phyloP scores from a whole-genome alignment of 805 yeast genomes.

The Wickerhamomyces chambardii region DNA sequence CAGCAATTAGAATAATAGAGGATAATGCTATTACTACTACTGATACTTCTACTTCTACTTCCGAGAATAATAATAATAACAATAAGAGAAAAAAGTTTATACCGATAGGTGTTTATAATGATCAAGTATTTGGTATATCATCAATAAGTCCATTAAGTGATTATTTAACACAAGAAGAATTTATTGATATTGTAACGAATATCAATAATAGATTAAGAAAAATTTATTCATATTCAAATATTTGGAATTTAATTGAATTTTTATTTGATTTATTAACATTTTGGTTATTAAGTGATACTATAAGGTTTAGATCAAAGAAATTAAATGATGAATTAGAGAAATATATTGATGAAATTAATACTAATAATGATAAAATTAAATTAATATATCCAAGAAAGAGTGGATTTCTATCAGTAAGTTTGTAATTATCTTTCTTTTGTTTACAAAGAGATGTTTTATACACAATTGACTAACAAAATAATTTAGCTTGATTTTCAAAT shows the following conservation, averaged over 20 bases:
- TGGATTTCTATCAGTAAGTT: conserved; percentile 44
- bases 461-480: conserved; percentile 14
- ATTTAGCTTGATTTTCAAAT: conserved; percentile 40
- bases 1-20: conserved; percentile 33
- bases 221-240: conserved; percentile 29
- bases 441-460: background rate
- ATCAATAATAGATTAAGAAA: conserved; percentile 33
- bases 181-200: conserved; percentile 26
- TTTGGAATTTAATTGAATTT: conserved; percentile 31
- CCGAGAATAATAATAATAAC: too few relatives aligned
- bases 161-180: conserved; percentile 28
- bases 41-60: too few relatives aligned
- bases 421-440: background rate
- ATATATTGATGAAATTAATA: conserved; percentile 26
- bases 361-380: conserved; percentile 18
- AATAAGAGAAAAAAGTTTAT: conserved; percentile 22
- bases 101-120: conserved; percentile 29
- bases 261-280: conserved; percentile 28
- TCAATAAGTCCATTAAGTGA: conserved; percentile 42
- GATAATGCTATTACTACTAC: conserved; percentile 1
- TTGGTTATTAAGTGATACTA: conserved; percentile 29
- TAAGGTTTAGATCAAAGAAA: conserved; percentile 19
- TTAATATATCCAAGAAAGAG: conserved; percentile 42
- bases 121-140: conserved; percentile 38
- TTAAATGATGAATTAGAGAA: conserved; percentile 28